These are phyloP conservation scores for Boeremia lycopersici DNA, from an alignment of 2,329 filamentous ascomycete species.

Conservation along the genomic window DNA sequence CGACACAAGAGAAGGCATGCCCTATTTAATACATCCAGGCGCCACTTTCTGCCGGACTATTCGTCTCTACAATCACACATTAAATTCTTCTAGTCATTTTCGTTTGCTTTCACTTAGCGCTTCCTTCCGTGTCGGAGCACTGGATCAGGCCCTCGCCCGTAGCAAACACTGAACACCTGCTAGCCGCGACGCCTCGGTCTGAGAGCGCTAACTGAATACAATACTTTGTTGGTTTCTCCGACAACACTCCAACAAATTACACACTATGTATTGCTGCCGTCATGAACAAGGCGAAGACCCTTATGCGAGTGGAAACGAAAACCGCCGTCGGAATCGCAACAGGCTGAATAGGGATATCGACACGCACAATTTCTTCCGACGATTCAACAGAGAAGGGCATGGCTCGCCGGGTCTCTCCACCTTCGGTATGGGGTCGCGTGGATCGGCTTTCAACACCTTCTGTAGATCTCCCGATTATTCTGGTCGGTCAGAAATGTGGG, in stretches of 20 bases:
- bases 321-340: conserved; percentile 14
- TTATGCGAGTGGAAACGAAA: conserved; percentile 21
- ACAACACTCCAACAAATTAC: not conserved
- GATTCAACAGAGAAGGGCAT: no score
- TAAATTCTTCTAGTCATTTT: no score
- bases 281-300: conserved; percentile 9
- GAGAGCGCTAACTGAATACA: not conserved
- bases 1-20: no score
- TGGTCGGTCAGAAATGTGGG: not conserved
- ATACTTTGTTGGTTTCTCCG: not conserved
- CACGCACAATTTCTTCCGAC: not conserved
- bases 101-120: no score
- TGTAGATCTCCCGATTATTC: not conserved
- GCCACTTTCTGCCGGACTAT: no score
- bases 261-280: not conserved
- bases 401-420: no score
- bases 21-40: no score
- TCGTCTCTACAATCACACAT: no score
- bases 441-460: not conserved
- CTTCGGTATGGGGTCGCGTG: not conserved
- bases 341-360: conserved; percentile 2
- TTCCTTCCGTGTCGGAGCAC: no score
- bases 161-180: not conserved
- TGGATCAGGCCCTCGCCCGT: not conserved
- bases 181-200: not conserved